Base-by-base conservation (phyloP, 805 yeast species). In the Tetrapisispora pingtungensis region DNA sequence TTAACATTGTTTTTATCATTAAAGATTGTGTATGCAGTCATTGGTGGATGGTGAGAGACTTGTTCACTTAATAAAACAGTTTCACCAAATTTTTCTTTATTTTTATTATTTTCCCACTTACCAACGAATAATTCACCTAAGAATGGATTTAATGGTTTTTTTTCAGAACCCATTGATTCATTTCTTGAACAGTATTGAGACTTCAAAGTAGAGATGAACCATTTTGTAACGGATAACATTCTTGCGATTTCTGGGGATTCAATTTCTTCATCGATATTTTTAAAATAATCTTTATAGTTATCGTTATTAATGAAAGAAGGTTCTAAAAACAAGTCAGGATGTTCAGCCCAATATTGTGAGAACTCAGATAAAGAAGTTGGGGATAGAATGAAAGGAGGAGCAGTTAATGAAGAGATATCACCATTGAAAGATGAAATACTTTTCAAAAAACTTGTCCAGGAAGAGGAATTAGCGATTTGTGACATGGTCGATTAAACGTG, bases 1-100 rank as follows among this genome's bases (percentile, higher is more conserved):
- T 70, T 65, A 20, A 82, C 81, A 32, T 80, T 74, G 61, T 80
- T 73, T 57, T 77, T 75, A 48, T 79, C 82, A 61, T 87, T 87
- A 58, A 75, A 68, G 46, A 90, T 75, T 35, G 88, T 76, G 61
- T 88, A 90, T 6, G 90, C 96, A 13, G 97, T 88, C 28, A 84
- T 80, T n/a, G 97, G 97, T 19, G 97, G 97, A 63, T 90, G 97
- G 67, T 90, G 97, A 49, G 88, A 79, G 13, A 90, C 96, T 67
- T 90, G 97, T 66, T 90, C 97, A 49, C 89, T 78, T 43, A 86
- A 67, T 58, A 89, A 70, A 14, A 78, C 66, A 18, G 95, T 84
- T 49, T 84, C 93, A 32, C 94, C 95, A n/a, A 75, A 63, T 46
- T 67, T 69, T 8, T 68, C 62, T 37, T 37, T 37, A 33, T 71